Evolutionary conservation across 1,139 yeast genomes (phyloP), one percentile per base, ranked within the genome.

Genomic region (Saccharomycopsis crataegensis): DNA sequence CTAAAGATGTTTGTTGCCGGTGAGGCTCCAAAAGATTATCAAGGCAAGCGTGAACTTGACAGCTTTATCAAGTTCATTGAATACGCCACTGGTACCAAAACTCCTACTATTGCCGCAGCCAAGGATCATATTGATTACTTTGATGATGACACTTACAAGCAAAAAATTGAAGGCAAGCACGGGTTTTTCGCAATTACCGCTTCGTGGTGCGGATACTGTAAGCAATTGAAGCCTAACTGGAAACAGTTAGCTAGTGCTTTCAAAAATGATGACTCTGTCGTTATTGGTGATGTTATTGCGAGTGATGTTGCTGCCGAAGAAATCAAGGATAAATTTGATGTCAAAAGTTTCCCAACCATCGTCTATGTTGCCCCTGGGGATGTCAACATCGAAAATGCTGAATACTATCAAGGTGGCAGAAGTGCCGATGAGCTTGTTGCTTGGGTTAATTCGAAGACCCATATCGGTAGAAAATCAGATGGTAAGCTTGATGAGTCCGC

Each of bases 181-280:
- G 51, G 47, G 2, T 46, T 56, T 49, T 42, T 56, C 17, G 78
- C 54, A 74, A 78, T 64, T 78, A 79, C 67, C 77, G 80, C 77
- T 62, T 82, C 70, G 65, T 79, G 83, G 85, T 80, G 85, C 70
- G 87, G 88, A 22, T 88, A 86, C 71, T 86, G 94, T 70, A 80
- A 83, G 70, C 76, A 71, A 61, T 73, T 86, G 65, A 80, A 80
- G 42, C 89, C 93, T 50, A 77, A 71, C 47, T 79, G 75, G 65
- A 65, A 64, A 12, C 56, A 61, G 36, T 62, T 77, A 55, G 76
- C 79, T 9, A 61, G 62, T 38, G 63, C 72, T 2, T 77, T 63
- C 59, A 60, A 56, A 9, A 56, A 64, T 44, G 76, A 74, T 53
- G 58, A 61, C 5, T 53, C 53, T 4, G 57, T 69, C 38, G 58